phyloP scores from a whole-genome alignment of 495 filamentous ascomycete genomes.

The Hyaloscypha hepaticicola region DNA sequence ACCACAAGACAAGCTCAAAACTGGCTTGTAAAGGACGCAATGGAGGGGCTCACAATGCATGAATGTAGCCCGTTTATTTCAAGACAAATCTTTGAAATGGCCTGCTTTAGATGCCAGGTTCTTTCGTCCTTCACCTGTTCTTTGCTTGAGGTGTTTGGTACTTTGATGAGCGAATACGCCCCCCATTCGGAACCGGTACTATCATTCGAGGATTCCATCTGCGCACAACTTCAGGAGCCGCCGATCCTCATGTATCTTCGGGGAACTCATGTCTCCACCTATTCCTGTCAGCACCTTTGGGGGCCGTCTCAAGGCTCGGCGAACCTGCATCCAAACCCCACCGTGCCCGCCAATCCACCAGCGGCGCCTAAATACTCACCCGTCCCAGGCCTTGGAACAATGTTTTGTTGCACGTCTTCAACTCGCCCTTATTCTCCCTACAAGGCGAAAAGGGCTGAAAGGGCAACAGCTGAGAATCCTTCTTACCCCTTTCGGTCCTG shows the following conservation, averaged over 20 bases:
- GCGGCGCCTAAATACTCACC: slow-evolving; percentile 2
- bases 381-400: not conserved
- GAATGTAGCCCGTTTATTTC: not conserved
- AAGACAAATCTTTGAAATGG: too few relatives aligned
- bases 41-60: not conserved
- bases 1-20: not conserved
- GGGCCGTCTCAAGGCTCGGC: not conserved
- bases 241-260: not conserved
- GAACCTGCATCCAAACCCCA: not conserved
- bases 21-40: not conserved
- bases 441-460: not conserved
- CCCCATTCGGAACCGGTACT: too few relatives aligned
- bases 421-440: slow-evolving; percentile 7
- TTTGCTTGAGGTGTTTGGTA: too few relatives aligned
- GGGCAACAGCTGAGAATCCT: not conserved
- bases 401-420: slow-evolving; percentile 12
- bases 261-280: not conserved
- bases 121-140: not conserved
- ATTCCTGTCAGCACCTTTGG: too few relatives aligned
- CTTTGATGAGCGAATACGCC: too few relatives aligned
- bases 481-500: not conserved
- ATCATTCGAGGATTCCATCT: too few relatives aligned
- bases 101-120: not conserved
- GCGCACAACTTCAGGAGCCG: not conserved
- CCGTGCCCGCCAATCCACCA: not conserved